These are phyloP conservation scores for Clitopilus passeckerianus DNA, from an alignment of 768 basidiomycete species.

Conservation along the genomic window DNA sequence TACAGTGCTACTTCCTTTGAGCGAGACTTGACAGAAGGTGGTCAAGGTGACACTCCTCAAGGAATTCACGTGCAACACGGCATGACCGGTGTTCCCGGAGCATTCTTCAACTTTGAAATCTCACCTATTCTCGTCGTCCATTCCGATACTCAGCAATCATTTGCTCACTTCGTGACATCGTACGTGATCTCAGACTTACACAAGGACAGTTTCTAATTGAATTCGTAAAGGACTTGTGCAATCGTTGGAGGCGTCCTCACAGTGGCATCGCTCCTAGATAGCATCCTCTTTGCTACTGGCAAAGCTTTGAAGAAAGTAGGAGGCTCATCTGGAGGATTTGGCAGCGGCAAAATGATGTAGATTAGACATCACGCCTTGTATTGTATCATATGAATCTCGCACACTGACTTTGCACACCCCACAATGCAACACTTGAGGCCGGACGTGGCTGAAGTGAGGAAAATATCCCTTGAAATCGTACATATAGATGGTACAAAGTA, in stretches of 20 bases:
- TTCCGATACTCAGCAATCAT: slow-evolving; percentile 85
- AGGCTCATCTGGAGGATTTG: slow-evolving; percentile 20
- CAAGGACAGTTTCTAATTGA: slow-evolving; percentile 2
- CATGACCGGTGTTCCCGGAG: slow-evolving; percentile 68
- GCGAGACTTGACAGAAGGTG: slow-evolving; percentile 73
- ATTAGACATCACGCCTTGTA: slow-evolving; percentile 6
- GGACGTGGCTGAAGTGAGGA: too few relatives aligned
- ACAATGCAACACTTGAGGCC: not conserved
- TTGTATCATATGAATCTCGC: slow-evolving; percentile 7
- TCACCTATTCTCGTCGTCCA: slow-evolving; percentile 95
- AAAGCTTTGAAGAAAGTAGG: slow-evolving; percentile 65
- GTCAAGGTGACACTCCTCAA: slow-evolving; percentile 48
- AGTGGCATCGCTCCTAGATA: slow-evolving; percentile 85
- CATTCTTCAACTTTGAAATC: slow-evolving; percentile 93
- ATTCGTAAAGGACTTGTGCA: slow-evolving; percentile 73
- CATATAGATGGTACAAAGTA: not conserved
- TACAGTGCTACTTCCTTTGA: slow-evolving; percentile 97
- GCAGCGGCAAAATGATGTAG: slow-evolving; percentile 43
- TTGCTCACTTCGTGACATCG: slow-evolving; percentile 98
- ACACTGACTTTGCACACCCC: slow-evolving; percentile 1
- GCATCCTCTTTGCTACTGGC: slow-evolving; percentile 79
- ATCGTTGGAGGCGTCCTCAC: slow-evolving; percentile 98
- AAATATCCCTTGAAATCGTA: not conserved
- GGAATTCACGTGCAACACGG: slow-evolving; percentile 76
- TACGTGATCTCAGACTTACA: slow-evolving; percentile 33